Percentiles rank a stretch among this genome's conserved stretches.
Conservation (phyloP, 148 eudicot genomes). For the Fallopia convolvulus region DNA sequence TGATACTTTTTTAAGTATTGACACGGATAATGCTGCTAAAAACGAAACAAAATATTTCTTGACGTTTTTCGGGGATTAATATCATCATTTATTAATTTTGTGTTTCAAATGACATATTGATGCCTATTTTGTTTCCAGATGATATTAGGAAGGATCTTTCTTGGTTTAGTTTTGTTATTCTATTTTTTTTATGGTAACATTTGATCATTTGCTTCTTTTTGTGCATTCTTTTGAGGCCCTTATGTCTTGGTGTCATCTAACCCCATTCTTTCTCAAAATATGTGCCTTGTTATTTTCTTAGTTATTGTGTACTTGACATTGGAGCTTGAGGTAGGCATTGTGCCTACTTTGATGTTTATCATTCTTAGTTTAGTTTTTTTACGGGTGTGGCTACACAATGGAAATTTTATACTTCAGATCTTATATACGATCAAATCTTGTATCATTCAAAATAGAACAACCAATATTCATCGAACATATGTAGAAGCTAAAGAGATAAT, state of each 20-base stretch:
- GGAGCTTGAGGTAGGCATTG: background rate
- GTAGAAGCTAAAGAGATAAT: background rate
- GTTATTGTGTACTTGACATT: background rate
- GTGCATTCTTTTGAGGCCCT: too few relatives aligned
- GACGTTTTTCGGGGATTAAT: background rate
- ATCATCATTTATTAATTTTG: background rate
- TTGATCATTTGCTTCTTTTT: background rate
- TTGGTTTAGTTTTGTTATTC: background rate
- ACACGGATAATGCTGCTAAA: background rate
- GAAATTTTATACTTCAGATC: background rate
- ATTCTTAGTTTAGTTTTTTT: background rate
- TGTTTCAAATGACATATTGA: background rate
- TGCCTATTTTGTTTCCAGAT: background rate
- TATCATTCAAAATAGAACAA: too few relatives aligned
- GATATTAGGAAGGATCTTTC: background rate
- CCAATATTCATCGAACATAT: background rate
- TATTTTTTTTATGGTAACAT: background rate
- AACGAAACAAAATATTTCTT: background rate
- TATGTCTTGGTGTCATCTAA: too few relatives aligned
- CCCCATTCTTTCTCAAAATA: background rate
- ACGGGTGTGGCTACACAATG: background rate
- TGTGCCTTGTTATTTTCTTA: background rate
- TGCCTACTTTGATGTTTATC: background rate
- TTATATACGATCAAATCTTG: background rate
- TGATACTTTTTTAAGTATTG: background rate